These are phyloP conservation scores for Penicillium sp. DNA, from an alignment of 2,329 filamentous ascomycete species.

Conservation along the genomic window DNA sequence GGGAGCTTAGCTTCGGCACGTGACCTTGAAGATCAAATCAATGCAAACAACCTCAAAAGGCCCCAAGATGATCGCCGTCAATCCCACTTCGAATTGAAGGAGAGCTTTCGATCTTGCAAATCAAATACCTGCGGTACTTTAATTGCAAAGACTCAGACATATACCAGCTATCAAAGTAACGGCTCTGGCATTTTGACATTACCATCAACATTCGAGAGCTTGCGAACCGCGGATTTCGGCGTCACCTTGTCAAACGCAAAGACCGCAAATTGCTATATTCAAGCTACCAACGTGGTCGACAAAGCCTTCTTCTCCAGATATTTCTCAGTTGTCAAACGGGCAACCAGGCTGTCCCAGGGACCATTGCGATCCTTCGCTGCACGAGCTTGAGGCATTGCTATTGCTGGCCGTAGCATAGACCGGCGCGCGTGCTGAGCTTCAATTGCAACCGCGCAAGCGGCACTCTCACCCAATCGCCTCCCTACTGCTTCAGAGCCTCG, in stretches of 20 bases:
- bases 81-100: slow-evolving; percentile 7
- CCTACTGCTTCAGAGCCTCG: neutral
- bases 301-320: neutral
- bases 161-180: neutral
- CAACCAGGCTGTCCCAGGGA: too few species aligned
- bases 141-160: neutral
- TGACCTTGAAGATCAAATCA: slow-evolving; percentile 16
- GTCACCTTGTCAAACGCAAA: neutral
- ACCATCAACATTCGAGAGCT: neutral
- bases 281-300: neutral
- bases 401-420: neutral
- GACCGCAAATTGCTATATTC: neutral
- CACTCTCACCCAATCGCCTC: neutral
- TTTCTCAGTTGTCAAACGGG: too few species aligned
- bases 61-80: slow-evolving; percentile 9
- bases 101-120: neutral
- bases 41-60: slow-evolving; percentile 19
- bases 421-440: neutral
- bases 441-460: neutral
- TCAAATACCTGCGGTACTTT: neutral
- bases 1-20: slow-evolving; percentile 14
- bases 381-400: neutral
- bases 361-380: neutral
- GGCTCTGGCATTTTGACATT: neutral
- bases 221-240: neutral